Base-by-base conservation (phyloP, 2,329 filamentous ascomycete genomes). In the Ophidiomyces ophidiicola region DNA sequence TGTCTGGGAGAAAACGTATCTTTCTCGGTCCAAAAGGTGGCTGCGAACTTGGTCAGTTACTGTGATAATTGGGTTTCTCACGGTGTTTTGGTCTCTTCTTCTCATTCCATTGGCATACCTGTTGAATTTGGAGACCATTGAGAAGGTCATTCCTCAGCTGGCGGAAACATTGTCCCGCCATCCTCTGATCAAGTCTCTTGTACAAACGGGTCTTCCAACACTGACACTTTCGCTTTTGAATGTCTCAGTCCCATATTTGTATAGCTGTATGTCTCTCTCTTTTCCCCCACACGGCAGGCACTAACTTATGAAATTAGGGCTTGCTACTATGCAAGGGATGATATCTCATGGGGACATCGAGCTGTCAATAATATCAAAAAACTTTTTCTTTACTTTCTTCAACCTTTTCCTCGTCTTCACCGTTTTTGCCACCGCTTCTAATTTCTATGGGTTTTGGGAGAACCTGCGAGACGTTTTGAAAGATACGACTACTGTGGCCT, bases 301-400 rank as follows among this genome's bases (percentile, higher is more conserved):
- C 4, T 29, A 14, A 36, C 7, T 23, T 34, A n/a, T 21, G 11
- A 36, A 18, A 32, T 6, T 40, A 73, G 70, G 69, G 67, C 72
- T 98, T 7, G 85, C 88, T 2, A 87, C 87, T 56, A 72, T 76
- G 37, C 90, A 98, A 64, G 90, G 90, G 34, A 92, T 92, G 78
- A 84, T 94, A 36, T 96, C 90, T 0, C 83, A 86, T 50, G 85
- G 85, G 31, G 90, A 98, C 46, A 79, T 98, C 15, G 90, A 96
- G 59, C 70, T 98, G 5, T 96, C 90, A 0, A 71, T 92, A 31
- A 88, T 98, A 48, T 94, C 85, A 39, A 98, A 98, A 66, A 98
- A 96, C 61, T 98, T 96, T 64, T 94, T 96, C 70, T 98, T 98
- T 58, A 87, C 82, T 6, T 98, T 98, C 62, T 96, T 98, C 74